Base-by-base conservation (phyloP, 2,329 filamentous ascomycete genomes). In the Coniochaeta ligniaria region DNA sequence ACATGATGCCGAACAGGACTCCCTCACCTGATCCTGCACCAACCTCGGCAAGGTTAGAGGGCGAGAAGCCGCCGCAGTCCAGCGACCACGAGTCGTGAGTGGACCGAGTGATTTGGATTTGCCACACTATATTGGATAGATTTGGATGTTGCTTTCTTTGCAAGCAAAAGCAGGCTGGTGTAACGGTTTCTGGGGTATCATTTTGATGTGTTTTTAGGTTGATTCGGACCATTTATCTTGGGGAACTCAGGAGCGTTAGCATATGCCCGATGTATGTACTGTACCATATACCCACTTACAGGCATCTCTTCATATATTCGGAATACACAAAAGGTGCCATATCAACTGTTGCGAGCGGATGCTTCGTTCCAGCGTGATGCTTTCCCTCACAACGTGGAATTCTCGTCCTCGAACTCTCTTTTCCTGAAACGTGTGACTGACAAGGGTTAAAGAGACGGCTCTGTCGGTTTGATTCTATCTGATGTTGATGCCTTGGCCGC, bases 1-100 rank as follows among this genome's bases (percentile, higher is more conserved):
- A 87, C 67, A 84, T 89, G 79, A 58, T 58, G 56, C 54, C 54
- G 20, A 52, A 38, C 33, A 57, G 35, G 54, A 57, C 17, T 17
- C 54, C 54, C 28, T 57, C 54, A 9, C 54, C 54, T 24, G 54
- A 57, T 2, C 22, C 47, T 31, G 22, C 47, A 17, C 8, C 22
- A 12, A 52, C 47, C 22, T 52, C 47, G 33, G 57, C 57, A 36
- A 47, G 43, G 35, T 14, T 38, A 57, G n/a, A 35, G 41, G 38
- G 50, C n/a, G 60, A 63, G 56, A 50, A 28, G 11, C 47, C 28
- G 16, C 31, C 31, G 22, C 57, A 59, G 14, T 57, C 54, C 20
- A 57, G 31, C n/a, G 54, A 57, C 31, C 31, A 24, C n/a, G 54
- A 22, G 35, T 57, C 31, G n/a, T 17, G 31, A 38, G 31, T 17